phyloP scores from a whole-genome alignment of 2,329 filamentous ascomycete species.

The Diplodia mutila region DNA sequence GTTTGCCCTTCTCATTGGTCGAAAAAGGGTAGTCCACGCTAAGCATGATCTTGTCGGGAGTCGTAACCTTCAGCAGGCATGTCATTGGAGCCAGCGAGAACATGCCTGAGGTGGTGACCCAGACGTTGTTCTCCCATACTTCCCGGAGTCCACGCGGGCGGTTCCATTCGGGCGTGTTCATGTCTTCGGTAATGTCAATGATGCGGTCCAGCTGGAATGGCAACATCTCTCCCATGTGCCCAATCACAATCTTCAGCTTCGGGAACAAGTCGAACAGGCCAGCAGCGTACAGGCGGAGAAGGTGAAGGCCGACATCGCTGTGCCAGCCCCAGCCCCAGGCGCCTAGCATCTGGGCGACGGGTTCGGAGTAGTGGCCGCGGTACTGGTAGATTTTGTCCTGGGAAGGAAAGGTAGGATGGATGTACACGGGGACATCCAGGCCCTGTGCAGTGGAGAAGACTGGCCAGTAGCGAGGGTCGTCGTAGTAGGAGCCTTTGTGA shows the following conservation, averaged over 20 bases:
- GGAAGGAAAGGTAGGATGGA: constrained; percentile 40
- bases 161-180: constrained; percentile 39
- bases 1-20: constrained; percentile 51
- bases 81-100: constrained; percentile 53
- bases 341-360: constrained; percentile 38
- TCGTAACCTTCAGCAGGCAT: constrained; percentile 46
- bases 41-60: constrained; percentile 47
- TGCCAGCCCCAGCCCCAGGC: constrained; percentile 59
- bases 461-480: constrained; percentile 37
- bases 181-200: constrained; percentile 50
- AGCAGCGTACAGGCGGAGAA: constrained; percentile 49
- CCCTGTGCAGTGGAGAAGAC: constrained; percentile 39
- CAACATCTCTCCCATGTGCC: constrained; percentile 51
- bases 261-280: constrained; percentile 51
- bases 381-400: constrained; percentile 29
- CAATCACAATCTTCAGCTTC: constrained; percentile 48
- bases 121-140: constrained; percentile 50
- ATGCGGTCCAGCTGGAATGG: constrained; percentile 49
- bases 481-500: constrained; percentile 38
- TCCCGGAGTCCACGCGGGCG: constrained; percentile 35
- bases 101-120: constrained; percentile 49
- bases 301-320: constrained; percentile 50
- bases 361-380: constrained; percentile 39
- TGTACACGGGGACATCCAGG: constrained; percentile 41
- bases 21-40: constrained; percentile 49